Conservation (phyloP, 768 basidiomycete species). For the Serendipita sp. region DNA sequence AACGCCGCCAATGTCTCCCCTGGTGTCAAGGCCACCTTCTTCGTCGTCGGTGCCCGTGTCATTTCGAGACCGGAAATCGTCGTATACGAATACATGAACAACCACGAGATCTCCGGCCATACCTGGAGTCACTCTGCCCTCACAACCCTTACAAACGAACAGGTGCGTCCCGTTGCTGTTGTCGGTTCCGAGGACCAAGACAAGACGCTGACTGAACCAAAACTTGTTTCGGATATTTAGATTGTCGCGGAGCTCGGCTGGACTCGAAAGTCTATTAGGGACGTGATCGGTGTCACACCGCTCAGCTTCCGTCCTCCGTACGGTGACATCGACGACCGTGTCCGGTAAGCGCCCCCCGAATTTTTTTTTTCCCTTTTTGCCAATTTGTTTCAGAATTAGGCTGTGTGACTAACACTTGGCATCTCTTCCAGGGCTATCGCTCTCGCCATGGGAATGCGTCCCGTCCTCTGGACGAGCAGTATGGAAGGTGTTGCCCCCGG, state of each 20-base stretch:
- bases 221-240: conserved; percentile 11
- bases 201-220: background rate
- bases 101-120: conserved; percentile 29
- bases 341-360: background rate
- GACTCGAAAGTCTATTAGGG: conserved; percentile 28
- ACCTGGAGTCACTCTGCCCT: conserved; percentile 26
- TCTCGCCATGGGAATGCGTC: conserved; percentile 28
- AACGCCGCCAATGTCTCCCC: conserved; percentile 15
- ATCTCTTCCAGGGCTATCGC: conserved; percentile 22
- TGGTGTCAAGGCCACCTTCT: conserved; percentile 27
- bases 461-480: conserved; percentile 28
- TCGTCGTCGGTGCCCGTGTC: conserved; percentile 27
- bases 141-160: conserved; percentile 26
- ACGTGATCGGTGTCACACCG: conserved; percentile 22
- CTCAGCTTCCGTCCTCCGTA: conserved; percentile 25
- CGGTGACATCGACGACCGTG: conserved; percentile 13
- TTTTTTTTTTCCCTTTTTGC: too few relatives aligned
- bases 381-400: background rate
- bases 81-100: conserved; percentile 27
- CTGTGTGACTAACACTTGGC: conserved; percentile 25
- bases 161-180: background rate
- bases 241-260: conserved; percentile 31
- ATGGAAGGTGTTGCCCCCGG: conserved; percentile 11
- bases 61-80: conserved; percentile 28
- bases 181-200: background rate